phyloP scores from a whole-genome alignment of 345 rosid species.

The Ceriops zippeliana region DNA sequence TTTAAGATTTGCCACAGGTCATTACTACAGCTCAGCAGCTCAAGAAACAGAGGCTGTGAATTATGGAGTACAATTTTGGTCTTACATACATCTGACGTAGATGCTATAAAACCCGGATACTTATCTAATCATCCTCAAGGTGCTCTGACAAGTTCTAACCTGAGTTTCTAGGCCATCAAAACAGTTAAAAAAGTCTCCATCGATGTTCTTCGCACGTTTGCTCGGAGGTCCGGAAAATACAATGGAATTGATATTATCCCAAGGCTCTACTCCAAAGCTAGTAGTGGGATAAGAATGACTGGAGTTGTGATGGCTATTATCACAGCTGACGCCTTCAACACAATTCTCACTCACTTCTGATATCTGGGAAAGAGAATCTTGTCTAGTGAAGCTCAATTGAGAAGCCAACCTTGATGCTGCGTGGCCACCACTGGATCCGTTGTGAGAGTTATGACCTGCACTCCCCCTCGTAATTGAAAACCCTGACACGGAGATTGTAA shows the following conservation, averaged over 20 bases:
- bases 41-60: not conserved
- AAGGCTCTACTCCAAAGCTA: slow-evolving; percentile 67
- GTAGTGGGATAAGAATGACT: slow-evolving; percentile 40
- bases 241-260: slow-evolving; percentile 71
- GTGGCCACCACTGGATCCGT: slow-evolving; percentile 45
- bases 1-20: no score
- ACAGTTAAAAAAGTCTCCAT: slow-evolving; percentile 55
- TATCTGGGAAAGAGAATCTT: slow-evolving; percentile 68
- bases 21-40: no score
- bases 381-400: slow-evolving; percentile 73
- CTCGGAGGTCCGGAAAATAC: slow-evolving; percentile 60
- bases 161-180: slow-evolving; percentile 65
- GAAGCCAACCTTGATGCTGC: slow-evolving; percentile 61
- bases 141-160: slow-evolving; percentile 37
- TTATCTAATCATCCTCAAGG: no score
- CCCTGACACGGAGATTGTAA: slow-evolving; percentile 34
- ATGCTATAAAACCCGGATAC: not conserved
- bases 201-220: slow-evolving; percentile 59
- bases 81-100: not conserved
- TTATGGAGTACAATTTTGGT: not conserved
- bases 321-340: slow-evolving; percentile 48
- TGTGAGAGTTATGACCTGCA: slow-evolving; percentile 44
- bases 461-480: slow-evolving; percentile 66
- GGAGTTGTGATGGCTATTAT: slow-evolving; percentile 35
- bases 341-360: slow-evolving; percentile 61